Evolutionary conservation across 2,329 filamentous ascomycete genomes (phyloP), one percentile per base, ranked within the genome.

Genomic region (Claviceps purpurea): DNA sequence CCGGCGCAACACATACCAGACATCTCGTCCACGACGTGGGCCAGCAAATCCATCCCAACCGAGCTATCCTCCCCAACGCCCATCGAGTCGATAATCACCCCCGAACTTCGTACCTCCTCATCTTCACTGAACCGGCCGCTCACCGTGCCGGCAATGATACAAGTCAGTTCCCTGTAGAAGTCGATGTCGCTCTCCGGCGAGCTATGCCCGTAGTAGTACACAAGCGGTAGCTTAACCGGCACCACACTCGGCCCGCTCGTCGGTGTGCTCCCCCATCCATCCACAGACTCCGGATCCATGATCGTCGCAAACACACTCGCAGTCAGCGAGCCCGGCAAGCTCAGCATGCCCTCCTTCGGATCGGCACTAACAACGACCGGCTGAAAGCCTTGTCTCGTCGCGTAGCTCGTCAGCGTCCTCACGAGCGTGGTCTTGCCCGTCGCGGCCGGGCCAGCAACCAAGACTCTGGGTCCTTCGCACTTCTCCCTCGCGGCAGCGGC

Each of bases 201-300:
- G 50, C 79, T 75, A 56, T 85, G 73, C 16, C 93, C 91, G 65
- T 87, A 95, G 67, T 89, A 88, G 64, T 95, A 95, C 30, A 91
- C 89, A 51, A 98, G 71, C 5, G 93, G 93, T 60, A 95, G 75
- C 72, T 96, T 97, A 50, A 95, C 88, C 0, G 91, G 90, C 18
- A 95, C 82, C 0, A 83, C 79, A 59, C 85, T 93, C 0, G 93
- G 90, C 0, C 91, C 93, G 58, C 87, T 94, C 60, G 90, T 95
- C 0, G 91, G 90, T 59, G 88, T 90, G 58, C 79, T 88, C 10
- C 93, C 93, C 83, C 89, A 96, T 20, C 87, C 88, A 55, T 89
- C 84, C 61, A 91, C 87, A 2, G 75, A 73, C 60, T 79, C 77
- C 1, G 95, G 77, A 66, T 97, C 91, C 70, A 97, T 79, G 60